Evolutionary conservation across 1,284 basidiomycete species (phyloP).

Genomic region (Cutaneotrichosporon spelunceum): DNA sequence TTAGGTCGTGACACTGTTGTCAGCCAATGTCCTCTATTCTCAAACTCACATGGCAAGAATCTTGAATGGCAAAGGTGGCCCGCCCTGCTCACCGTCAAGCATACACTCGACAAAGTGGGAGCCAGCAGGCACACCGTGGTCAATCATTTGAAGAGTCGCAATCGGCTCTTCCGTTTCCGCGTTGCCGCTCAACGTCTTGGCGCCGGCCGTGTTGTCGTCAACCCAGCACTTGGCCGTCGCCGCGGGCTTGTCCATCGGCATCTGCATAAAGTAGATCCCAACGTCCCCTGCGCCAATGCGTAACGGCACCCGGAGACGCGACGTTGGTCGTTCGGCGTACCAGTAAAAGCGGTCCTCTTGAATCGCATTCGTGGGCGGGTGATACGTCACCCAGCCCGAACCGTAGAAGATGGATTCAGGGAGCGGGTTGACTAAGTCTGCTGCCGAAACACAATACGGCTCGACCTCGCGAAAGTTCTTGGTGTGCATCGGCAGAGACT

Average conservation of each 20-base stretch:
- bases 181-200: conserved; percentile 48
- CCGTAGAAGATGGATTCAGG: conserved; percentile 84
- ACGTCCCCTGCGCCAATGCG: conserved; percentile 52
- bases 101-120: conserved; percentile 79
- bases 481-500: conserved; percentile 63
- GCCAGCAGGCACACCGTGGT: conserved; percentile 67
- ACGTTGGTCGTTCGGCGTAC: conserved; percentile 60
- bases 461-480: conserved; percentile 73
- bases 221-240: conserved; percentile 53
- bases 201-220: conserved; percentile 52
- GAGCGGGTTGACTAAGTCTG: conserved; percentile 90
- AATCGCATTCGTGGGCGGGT: conserved; percentile 59
- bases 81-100: conserved; percentile 71
- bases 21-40: neutral
- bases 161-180: conserved; percentile 40
- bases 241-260: conserved; percentile 45
- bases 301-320: conserved; percentile 45
- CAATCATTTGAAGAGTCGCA: conserved; percentile 62
- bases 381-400: conserved; percentile 76
- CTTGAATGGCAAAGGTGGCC: conserved; percentile 63
- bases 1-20: conserved; percentile 16
- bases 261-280: conserved; percentile 52
- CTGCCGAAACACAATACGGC: conserved; percentile 86
- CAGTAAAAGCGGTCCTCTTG: conserved; percentile 72
- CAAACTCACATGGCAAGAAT: conserved; percentile 63